Percentiles rank a stretch among this genome's conserved stretches.
These are phyloP conservation scores for Umbilicus rupestris DNA, from an alignment of 164 flowering plant genomes.

Conservation along the genomic window DNA sequence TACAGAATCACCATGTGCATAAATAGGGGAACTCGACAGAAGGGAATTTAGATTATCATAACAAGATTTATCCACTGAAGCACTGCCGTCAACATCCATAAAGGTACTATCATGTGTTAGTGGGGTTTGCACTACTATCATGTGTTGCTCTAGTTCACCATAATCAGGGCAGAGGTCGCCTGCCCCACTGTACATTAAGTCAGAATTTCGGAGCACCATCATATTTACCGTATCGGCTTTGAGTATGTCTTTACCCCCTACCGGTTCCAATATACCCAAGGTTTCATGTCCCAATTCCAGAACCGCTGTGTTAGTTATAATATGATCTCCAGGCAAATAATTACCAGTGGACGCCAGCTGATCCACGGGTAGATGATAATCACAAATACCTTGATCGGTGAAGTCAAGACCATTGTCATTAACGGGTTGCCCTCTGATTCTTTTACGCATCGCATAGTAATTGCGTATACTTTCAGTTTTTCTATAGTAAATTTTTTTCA, in stretches of 20 bases:
- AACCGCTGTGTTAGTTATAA: conserved; percentile 21
- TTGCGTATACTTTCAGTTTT: conserved; percentile 48
- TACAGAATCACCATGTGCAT: conserved; percentile 19
- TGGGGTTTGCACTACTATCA: too few relatives aligned
- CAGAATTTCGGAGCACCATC: conserved; percentile 17
- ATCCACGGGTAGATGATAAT: not conserved
- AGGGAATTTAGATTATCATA: conserved; percentile 34
- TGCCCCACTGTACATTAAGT: conserved; percentile 13
- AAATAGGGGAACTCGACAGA: conserved; percentile 35
- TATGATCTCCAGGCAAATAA: conserved; percentile 19
- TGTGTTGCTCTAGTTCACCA: conserved; percentile 30
- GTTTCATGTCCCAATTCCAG: conserved; percentile 22
- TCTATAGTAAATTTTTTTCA: conserved; percentile 27
- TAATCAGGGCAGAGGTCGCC: conserved; percentile 22
- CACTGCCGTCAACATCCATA: conserved; percentile 37
- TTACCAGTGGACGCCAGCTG: conserved; percentile 14
- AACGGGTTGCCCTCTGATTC: conserved; percentile 27
- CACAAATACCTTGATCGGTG: conserved; percentile 18
- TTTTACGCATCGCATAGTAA: conserved; percentile 58
- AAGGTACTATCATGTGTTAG: too few relatives aligned
- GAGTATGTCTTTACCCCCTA: conserved; percentile 19
- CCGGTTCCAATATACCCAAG: conserved; percentile 16
- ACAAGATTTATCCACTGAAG: conserved; percentile 28
- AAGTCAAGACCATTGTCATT: conserved; percentile 22
- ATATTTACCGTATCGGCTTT: conserved; percentile 16